Percentiles rank a stretch among this genome's conserved stretches.
Evolutionary conservation across 2,329 filamentous ascomycete genomes (phyloP).

Genomic region (Purpureocillium lavendulum): DNA sequence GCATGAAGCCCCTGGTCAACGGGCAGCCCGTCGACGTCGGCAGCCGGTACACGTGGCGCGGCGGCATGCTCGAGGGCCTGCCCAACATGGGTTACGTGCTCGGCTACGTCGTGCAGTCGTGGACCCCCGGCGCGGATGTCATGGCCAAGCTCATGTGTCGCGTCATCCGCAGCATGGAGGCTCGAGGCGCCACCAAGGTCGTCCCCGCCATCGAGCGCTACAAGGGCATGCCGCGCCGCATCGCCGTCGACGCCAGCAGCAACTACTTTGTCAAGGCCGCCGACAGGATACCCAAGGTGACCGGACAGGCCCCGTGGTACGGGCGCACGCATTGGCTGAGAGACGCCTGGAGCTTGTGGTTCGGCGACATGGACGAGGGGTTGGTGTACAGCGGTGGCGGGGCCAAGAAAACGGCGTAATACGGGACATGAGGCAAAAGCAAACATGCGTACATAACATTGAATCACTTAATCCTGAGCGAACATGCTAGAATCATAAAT

Average conservation of each 20-base stretch:
- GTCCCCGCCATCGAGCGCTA: slow-evolving; percentile 31
- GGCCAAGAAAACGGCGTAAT: slow-evolving; percentile 17
- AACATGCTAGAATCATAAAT: too few relatives aligned
- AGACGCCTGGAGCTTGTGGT: slow-evolving; percentile 20
- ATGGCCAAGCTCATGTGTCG: slow-evolving; percentile 36
- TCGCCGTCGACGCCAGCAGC: slow-evolving; percentile 19
- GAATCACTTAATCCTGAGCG: not conserved
- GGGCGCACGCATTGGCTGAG: slow-evolving; percentile 19
- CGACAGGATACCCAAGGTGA: slow-evolving; percentile 27
- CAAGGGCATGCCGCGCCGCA: slow-evolving; percentile 13
- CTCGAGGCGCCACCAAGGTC: slow-evolving; percentile 33
- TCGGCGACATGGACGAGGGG: slow-evolving; percentile 21
- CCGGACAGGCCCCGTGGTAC: slow-evolving; percentile 25
- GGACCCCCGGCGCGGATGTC: slow-evolving; percentile 58
- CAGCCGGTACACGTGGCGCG: slow-evolving; percentile 53
- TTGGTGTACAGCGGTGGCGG: slow-evolving; percentile 21
- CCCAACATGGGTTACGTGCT: slow-evolving; percentile 55
- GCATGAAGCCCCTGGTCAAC: slow-evolving; percentile 45
- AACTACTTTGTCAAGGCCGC: slow-evolving; percentile 26
- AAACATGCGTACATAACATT: not conserved
- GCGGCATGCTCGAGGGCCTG: slow-evolving; percentile 56
- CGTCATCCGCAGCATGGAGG: slow-evolving; percentile 44
- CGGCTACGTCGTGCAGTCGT: slow-evolving; percentile 58
- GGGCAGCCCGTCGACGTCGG: slow-evolving; percentile 36
- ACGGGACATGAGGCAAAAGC: not conserved